Evolutionary conservation across 225 moss, liverwort and hornwort genomes (phyloP), one percentile per base, ranked within the genome.

Genomic region (Sphagnum tenellum): DNA sequence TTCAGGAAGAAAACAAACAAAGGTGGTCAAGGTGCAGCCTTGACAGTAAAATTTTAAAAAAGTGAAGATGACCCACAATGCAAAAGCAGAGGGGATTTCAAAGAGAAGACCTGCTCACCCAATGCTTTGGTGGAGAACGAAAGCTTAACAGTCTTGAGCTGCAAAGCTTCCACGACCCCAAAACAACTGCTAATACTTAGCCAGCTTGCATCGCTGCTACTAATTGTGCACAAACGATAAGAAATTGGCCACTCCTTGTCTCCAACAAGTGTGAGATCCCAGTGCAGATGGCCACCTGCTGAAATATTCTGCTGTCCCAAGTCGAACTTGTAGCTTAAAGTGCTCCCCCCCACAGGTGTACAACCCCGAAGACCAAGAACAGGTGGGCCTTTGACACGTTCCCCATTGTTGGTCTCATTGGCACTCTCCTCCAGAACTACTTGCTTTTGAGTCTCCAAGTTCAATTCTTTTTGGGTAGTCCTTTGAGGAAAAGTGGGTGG

Each of bases 101-200:
- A 52, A 52, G 52, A 5, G 52, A 9, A 9, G 29, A 47, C 4
- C 7, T 60, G 72, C 82, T 82, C 60, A 83, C 93, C 90, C 90
- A 94, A 90, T 62, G 90, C 88, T 82, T 88, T 94, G 7, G 93
- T 94, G 64, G 93, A 94, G 71, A 94, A 94, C 5, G 88, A 84
- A 67, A 94, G 89, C 72, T 88, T 84, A 49, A 94, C 84, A 68
- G 68, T 85, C 64, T 81, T 83, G 61, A 90, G 90, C 67, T 90
- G 82, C 49, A 56, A 59, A 68, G 86, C 73, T 56, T 88, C 88
- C 61, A 94, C 88, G 74, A 82, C 61, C 52, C 88, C 93, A 48
- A 74, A 63, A 56, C 74, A 80, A 69, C 83, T 90, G 68, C 84
- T 90, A 54, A 90, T 90, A 65, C 71, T 88, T 66, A 94, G 81